Base-by-base conservation (phyloP, 345 rosid species). In the Eucalyptus curtisii region DNA sequence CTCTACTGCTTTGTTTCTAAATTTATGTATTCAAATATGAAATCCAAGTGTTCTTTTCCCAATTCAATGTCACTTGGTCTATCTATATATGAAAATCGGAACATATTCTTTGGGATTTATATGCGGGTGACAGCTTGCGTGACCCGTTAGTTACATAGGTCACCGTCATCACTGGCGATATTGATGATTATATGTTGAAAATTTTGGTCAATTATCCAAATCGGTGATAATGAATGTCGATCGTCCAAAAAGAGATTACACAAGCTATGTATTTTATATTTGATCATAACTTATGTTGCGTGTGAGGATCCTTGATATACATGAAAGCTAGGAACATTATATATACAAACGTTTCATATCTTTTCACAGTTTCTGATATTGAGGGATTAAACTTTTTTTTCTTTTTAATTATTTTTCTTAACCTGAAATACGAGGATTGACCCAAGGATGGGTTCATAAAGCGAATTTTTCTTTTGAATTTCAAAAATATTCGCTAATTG, bases 81-180 rank as follows among this genome's bases (percentile, higher is more conserved):
- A 33, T 68, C 44, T 33, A 17, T 8, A 17, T 0, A 33, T 0
- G 0, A 10, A 68, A 68, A 68, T 33, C 13, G 13, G 42, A 31
- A 33, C 44, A 33, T 33, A 17, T 33, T 5, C 80, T 68, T 33
- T 31, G 80, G 13, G 24, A 68, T 33, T 68, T 33, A 16, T 68
- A 0, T 17, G 0, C 13, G 5, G 8, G 7, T 20, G 27, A 76
- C 45, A 10, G 47, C 45, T 71, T 37, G 45, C 5, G 7, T 17
- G 44, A 33, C 25, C 80, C 44, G 10, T 33, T 33, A 0, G 3
- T 68, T 0, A 17, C 13, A 33, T 0, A 3, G 1, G 20, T 33
- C 80, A 33, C 7, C 24, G 0, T 68, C 24, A 68, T 17, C 22
- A 33, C 44, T 0, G 0, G 10, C 3, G 31, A 27, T 25, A 27